Evolutionary conservation across 495 filamentous ascomycete genomes (phyloP).

Genomic region (Xylaria telfairii): DNA sequence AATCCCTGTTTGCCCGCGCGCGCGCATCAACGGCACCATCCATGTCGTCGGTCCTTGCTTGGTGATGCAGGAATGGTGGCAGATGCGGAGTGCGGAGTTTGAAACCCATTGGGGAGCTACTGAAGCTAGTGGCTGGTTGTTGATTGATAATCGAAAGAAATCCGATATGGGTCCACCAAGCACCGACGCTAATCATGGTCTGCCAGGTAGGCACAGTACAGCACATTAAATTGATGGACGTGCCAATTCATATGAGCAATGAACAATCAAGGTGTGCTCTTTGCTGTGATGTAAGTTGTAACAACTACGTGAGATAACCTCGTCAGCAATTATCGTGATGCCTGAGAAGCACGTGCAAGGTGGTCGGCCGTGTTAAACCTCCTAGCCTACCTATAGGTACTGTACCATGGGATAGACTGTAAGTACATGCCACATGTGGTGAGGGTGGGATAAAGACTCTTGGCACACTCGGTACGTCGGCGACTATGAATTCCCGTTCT

Average conservation of each 20-base stretch:
- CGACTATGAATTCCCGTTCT: neutral
- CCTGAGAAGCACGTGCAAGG: too few relatives aligned
- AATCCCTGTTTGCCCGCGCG: conserved; percentile 20
- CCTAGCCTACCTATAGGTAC: too few relatives aligned
- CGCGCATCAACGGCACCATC: neutral
- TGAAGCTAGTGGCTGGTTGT: neutral
- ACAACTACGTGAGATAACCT: neutral
- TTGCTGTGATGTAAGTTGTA: neutral
- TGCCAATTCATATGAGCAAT: neutral
- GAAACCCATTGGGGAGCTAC: neutral
- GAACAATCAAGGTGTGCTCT: neutral
- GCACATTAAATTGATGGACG: neutral
- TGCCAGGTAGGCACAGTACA: neutral
- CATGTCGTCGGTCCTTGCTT: neutral
- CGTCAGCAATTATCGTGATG: neutral
- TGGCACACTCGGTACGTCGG: conserved; percentile 10
- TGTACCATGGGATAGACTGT: too few relatives aligned
- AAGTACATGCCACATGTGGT: too few relatives aligned
- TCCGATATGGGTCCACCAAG: neutral
- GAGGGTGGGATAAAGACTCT: neutral
- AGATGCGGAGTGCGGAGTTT: conserved; percentile 6
- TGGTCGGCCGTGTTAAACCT: neutral
- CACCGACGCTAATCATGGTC: neutral
- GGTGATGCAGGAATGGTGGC: too few relatives aligned
- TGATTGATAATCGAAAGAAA: conserved; percentile 11